phyloP scores from a whole-genome alignment of 768 basidiomycete genomes.

The Lactarius sp. region DNA sequence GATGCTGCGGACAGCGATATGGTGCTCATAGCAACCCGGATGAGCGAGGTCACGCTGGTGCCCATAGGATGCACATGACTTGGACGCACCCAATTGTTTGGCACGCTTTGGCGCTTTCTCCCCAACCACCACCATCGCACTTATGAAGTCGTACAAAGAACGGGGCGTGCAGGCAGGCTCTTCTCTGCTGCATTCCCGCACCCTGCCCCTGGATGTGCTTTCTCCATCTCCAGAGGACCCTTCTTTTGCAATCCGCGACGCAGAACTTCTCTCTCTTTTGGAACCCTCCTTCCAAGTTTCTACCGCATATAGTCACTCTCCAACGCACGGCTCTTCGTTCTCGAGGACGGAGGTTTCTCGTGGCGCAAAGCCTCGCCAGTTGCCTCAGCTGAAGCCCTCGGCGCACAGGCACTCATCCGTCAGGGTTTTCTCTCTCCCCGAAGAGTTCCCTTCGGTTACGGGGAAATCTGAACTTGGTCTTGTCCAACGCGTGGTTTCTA shows the following conservation, averaged over 20 bases:
- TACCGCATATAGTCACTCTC: slow-evolving; percentile 22
- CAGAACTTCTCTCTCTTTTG: slow-evolving; percentile 1
- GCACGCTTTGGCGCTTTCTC: not conserved
- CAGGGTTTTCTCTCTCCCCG: slow-evolving; percentile 24
- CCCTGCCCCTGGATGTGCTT: not conserved
- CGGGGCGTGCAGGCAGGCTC: slow-evolving; percentile 25
- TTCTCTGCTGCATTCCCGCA: not conserved
- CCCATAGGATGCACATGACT: slow-evolving; percentile 10
- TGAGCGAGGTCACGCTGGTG: slow-evolving; percentile 1
- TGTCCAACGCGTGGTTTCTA: slow-evolving; percentile 23
- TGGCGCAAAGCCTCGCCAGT: slow-evolving; percentile 18
- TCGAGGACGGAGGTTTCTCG: not conserved
- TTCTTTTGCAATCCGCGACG: not conserved
- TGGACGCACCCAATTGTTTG: slow-evolving; percentile 16
- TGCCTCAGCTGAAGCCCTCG: slow-evolving; percentile 22
- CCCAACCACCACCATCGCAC: slow-evolving; percentile 4
- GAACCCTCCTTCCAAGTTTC: slow-evolving; percentile 14
- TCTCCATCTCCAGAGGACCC: not conserved
- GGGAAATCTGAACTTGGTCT: slow-evolving; percentile 4
- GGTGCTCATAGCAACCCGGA: not conserved
- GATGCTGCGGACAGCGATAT: slow-evolving; percentile 16
- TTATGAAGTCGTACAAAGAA: slow-evolving; percentile 21
- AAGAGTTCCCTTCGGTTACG: slow-evolving; percentile 5
- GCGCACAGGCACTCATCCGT: slow-evolving; percentile 4
- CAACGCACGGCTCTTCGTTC: not conserved